Conservation (phyloP, 2,329 filamentous ascomycete genomes). For the Hymenotorrendiella dingleyae region DNA sequence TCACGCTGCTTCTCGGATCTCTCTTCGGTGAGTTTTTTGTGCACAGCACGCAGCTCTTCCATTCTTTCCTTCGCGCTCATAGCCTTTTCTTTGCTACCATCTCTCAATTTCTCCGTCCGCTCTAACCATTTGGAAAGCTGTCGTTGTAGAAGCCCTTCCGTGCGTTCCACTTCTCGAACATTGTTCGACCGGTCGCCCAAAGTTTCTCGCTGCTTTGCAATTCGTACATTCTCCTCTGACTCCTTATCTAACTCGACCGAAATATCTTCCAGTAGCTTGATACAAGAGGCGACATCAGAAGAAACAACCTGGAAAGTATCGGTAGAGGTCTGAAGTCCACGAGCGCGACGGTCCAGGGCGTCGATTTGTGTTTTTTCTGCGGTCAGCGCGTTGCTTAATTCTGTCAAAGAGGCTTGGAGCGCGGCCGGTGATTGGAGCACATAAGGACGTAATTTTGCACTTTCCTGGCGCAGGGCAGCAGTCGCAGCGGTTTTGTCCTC, state of each 20-base stretch:
- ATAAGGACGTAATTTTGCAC: conserved; percentile 84
- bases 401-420: conserved; percentile 74
- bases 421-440: conserved; percentile 81
- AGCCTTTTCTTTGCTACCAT: conserved; percentile 75
- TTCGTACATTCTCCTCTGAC: conserved; percentile 80
- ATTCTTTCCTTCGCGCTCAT: conserved; percentile 78
- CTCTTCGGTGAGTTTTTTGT: conserved; percentile 78
- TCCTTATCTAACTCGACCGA: conserved; percentile 79
- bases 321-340: conserved; percentile 83
- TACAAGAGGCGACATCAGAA: conserved; percentile 80
- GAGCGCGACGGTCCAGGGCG: conserved; percentile 75
- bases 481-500: conserved; percentile 67
- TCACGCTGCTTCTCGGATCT: conserved; percentile 80
- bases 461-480: conserved; percentile 72
- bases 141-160: conserved; percentile 74
- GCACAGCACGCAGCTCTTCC: conserved; percentile 78
- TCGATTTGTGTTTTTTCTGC: conserved; percentile 83
- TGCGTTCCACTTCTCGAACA: conserved; percentile 84
- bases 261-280: conserved; percentile 85
- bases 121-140: conserved; percentile 83
- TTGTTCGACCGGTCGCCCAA: conserved; percentile 84
- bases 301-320: conserved; percentile 84
- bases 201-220: conserved; percentile 76
- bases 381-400: conserved; percentile 72
- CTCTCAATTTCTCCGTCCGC: conserved; percentile 75